Evolutionary conservation across 176 grass and related monocot species (phyloP), one percentile per base, ranked within the genome.

Genomic region (Dendrocalamus sinicus): DNA sequence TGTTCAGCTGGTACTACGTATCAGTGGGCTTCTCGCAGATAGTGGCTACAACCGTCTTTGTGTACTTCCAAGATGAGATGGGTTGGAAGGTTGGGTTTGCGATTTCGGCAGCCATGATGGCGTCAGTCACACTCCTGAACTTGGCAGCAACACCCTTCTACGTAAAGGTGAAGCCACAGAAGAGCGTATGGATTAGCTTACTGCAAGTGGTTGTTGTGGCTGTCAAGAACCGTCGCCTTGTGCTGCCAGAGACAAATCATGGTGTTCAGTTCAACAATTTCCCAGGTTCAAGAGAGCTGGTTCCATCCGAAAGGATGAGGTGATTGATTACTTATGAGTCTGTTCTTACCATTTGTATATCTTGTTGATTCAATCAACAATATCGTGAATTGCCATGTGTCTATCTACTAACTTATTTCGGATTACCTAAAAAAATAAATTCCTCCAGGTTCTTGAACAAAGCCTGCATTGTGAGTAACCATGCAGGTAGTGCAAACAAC

Each of bases 1-100:
- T 87, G 48, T 91, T 91, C 74, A 87, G 76, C 79, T 83, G 84
- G 84, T 91, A 91, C 75, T 91, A 91, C 12, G 74, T 72, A 1
- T 83, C 84, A 0, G 64, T 91, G 9, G 84, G 89, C 7, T 45
- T 83, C 66, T 64, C 84, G 17, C 51, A 73, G 26, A 79, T 87
- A 5, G 9, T 91, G 1, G 57, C 74, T 16, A 8, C 44, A 3
- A 83, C 84, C 3, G 26, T 90, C 40, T 28, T 91, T 1, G 80
- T 91, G 24, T 91, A 79, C 73, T 43, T 87, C 7, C 79, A 87
- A 11, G 89, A 91, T 10, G 66, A 6, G 2, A 16, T 67, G 51
- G 89, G 89, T 2, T 91, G 89, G 89, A 87, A 62, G 19, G 13
- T 84, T 11, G 89, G 89, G 17, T 91, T 91, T 14, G 59, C 20